These are phyloP conservation scores for Chytriomyces sp. DNA, from an alignment of 192 early-diverging fungal genomes.

Conservation along the genomic window DNA sequence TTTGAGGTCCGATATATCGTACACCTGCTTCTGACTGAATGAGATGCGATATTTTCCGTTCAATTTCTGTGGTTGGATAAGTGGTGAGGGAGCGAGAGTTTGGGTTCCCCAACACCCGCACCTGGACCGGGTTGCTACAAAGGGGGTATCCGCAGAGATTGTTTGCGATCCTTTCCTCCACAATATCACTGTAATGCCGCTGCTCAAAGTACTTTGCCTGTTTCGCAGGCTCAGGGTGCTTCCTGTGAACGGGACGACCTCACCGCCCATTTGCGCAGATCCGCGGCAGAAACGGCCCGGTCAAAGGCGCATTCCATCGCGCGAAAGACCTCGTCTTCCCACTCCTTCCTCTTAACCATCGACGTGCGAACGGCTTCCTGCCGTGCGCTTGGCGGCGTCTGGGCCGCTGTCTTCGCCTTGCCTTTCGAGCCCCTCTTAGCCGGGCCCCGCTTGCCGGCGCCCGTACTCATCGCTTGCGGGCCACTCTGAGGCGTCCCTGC, in stretches of 20 bases:
- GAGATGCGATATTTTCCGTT: conserved; percentile 73
- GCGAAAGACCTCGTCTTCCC: conserved; percentile 44
- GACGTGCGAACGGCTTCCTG: conserved; percentile 21
- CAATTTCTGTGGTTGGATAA: conserved; percentile 41
- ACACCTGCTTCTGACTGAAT: conserved; percentile 70
- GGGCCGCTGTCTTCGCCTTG: neutral
- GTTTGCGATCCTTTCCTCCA: conserved; percentile 72
- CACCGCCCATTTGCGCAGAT: conserved; percentile 45
- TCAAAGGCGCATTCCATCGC: conserved; percentile 54
- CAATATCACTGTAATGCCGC: conserved; percentile 11
- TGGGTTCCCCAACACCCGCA: too few relatives aligned
- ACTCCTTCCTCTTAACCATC: conserved; percentile 21
- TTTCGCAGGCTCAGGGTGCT: neutral
- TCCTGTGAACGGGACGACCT: neutral
- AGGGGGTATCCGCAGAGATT: conserved; percentile 83
- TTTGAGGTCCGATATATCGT: conserved; percentile 68
- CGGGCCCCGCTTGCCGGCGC: too few relatives aligned
- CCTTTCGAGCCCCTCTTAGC: too few relatives aligned
- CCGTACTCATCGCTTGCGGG: too few relatives aligned
- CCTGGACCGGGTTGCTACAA: conserved; percentile 55
- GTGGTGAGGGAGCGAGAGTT: too few relatives aligned
- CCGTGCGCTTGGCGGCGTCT: neutral
- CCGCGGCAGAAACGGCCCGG: conserved; percentile 32
- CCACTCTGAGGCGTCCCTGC: too few relatives aligned
- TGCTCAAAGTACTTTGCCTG: conserved; percentile 27